Base-by-base conservation (phyloP, 2,329 filamentous ascomycete genomes). In the Xylaria sp. region DNA sequence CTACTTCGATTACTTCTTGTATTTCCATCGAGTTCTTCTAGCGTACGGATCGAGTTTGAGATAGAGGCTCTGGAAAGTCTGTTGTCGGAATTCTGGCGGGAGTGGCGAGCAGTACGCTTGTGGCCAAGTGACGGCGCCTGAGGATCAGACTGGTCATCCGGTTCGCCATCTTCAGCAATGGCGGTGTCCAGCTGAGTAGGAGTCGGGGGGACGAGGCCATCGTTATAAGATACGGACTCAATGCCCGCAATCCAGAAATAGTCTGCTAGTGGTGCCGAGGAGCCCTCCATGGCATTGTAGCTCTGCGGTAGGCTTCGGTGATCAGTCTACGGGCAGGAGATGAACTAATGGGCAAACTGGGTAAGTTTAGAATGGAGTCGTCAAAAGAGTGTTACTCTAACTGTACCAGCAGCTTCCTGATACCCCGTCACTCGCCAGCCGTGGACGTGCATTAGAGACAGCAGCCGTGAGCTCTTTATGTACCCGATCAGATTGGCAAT, bases 201-300 rank as follows among this genome's bases (percentile, higher is more conserved):
- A 72, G 81, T 69, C 73, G 77, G 73, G 60, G 80, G 78, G 52
- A 77, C 80, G 61, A 80, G 80, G 75, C 82, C 78, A 73, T 91
- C 89, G 71, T 88, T 85, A 82, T 91, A 91, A 66, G 87, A 86
- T 74, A 91, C 85, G 70, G 88, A 87, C 80, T 92, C 90, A 81
- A 92, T 85, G 76, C 90, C 90, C 73, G 90, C 90, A 79, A 92
- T 91, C 90, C 90, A 92, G 81, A 92, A 92, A 82, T 92, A 92
- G 80, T 92, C 90, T 80, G 90, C 90, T 79, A 92, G 84, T 78
- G 90, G 90, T 73, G 85, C 86, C 72, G 89, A 89, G 69, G 88
- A 85, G 81, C 80, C 83, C 78, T 89, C 87, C 87, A 89, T 89
- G 82, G 81, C 85, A 78, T 77, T 72, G 69, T 73, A 76, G 64